Base-by-base conservation (phyloP, 2,329 filamentous ascomycete genomes). In the Mariannaea elegans region DNA sequence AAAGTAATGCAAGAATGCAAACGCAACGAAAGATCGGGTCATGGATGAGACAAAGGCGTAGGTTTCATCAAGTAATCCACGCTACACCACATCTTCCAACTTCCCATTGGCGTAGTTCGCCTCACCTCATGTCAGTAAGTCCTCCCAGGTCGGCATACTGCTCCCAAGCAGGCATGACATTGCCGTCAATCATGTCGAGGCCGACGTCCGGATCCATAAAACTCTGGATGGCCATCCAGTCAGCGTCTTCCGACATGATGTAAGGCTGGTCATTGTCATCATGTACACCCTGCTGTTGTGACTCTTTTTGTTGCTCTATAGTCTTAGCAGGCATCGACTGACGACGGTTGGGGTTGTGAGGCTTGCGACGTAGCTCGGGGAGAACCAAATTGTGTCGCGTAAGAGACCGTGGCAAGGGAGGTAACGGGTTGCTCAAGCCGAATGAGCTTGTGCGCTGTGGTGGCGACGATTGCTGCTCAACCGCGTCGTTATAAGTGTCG, bases 71-170 rank as follows among this genome's bases (percentile, higher is more conserved):
- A 14, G 12, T 34, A n/a, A n/a, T n/a, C n/a, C n/a, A n/a, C n/a
- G n/a, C n/a, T n/a, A n/a, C n/a, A n/a, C n/a, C n/a, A n/a, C n/a
- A n/a, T n/a, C n/a, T n/a, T n/a, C n/a, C n/a, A n/a, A n/a, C n/a
- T n/a, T n/a, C n/a, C n/a, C n/a, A n/a, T n/a, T n/a, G n/a, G n/a
- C 16, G 45, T 19, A 9, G 32, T 31, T 44, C 24, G 21, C 46
- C 23, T 75, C 65, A 77, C 41, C 67, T 67, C 64, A 76, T 70
- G 59, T 77, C 75, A 2, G 76, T 82, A 45, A 82, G 65, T 0
- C 81, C 81, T 31, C 81, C 81, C 4, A 83, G 67, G 12, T 81
- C 78, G 24, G 75, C 73, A 60, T 80, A 83, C 67, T 82, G 78
- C 62, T 80, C 80, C 80, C 80, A 83, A 4, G 76, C 76, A 3